phyloP scores from a whole-genome alignment of 441 rosid genomes.

The Erodium moschatum region DNA sequence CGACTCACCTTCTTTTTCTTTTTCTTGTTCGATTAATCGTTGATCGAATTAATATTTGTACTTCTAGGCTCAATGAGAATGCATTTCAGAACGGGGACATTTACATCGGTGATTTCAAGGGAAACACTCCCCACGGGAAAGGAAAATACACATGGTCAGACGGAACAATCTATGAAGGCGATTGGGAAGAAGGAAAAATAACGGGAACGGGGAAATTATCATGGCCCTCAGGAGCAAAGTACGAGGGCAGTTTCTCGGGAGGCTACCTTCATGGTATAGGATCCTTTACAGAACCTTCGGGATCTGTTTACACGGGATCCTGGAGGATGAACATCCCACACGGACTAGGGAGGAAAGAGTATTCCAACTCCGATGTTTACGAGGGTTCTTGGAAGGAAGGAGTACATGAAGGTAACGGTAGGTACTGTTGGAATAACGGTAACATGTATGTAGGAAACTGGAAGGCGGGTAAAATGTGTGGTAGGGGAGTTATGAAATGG shows the following conservation, averaged over 20 bases:
- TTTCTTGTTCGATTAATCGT: background rate
- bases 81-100: conserved; percentile 59
- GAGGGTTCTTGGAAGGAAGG: conserved; percentile 97
- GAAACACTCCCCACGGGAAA: conserved; percentile 59
- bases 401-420: conserved; percentile 67
- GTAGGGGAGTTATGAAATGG: conserved; percentile 95
- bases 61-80: conserved; percentile 41
- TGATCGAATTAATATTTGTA: background rate
- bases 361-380: conserved; percentile 60
- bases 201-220: conserved; percentile 60
- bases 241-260: conserved; percentile 81
- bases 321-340: conserved; percentile 88
- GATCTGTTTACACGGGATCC: conserved; percentile 57
- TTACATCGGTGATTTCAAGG: conserved; percentile 52
- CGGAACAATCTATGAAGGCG: conserved; percentile 69
- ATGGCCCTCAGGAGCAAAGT: conserved; percentile 71
- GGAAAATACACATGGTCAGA: conserved; percentile 72
- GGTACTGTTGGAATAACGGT: conserved; percentile 69
- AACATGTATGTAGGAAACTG: conserved; percentile 70
- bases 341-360: conserved; percentile 72
- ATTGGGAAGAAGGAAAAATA: conserved; percentile 87
- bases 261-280: conserved; percentile 82
- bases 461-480: conserved; percentile 79
- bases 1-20: background rate
- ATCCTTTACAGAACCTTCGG: conserved; percentile 42